Percentiles rank a stretch among this genome's conserved stretches.
phyloP scores from a whole-genome alignment of 495 filamentous ascomycete species.

The Lepidopterella palustris region DNA sequence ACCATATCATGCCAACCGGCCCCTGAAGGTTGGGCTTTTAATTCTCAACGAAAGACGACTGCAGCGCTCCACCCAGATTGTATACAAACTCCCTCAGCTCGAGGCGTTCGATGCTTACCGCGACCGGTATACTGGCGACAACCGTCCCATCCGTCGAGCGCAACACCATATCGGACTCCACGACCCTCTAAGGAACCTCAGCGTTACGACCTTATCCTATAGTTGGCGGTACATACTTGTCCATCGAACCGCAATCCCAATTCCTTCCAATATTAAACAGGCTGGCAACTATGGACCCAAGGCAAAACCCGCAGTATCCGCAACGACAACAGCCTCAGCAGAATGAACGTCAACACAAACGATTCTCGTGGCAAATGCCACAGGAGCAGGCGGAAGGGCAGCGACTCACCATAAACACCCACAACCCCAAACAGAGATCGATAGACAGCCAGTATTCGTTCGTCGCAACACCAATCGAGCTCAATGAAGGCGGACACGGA shows the following conservation, averaged over 20 bases:
- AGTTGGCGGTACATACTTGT: no score
- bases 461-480: not conserved
- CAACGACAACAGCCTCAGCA: constrained; percentile 11
- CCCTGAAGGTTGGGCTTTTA: no score
- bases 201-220: not conserved
- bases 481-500: not conserved
- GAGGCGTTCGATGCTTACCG: not conserved
- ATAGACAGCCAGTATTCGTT: not conserved
- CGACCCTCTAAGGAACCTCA: not conserved
- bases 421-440: not conserved
- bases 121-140: not conserved
- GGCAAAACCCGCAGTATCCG: not conserved
- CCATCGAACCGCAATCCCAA: no score
- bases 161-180: not conserved
- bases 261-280: no score
- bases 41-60: no score
- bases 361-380: constrained; percentile 26
- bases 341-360: constrained; percentile 15
- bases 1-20: not conserved
- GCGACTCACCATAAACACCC: constrained; percentile 4
- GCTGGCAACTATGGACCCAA: constrained; percentile 16
- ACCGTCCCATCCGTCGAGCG: not conserved
- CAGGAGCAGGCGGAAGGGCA: constrained; percentile 1
- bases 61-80: no score
- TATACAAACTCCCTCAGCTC: no score